A percentile compares a stretch with the other conserved stretches of the same genome.
Conservation (phyloP, 495 filamentous ascomycete genomes). For the Lasiosphaeriaceae sp. region DNA sequence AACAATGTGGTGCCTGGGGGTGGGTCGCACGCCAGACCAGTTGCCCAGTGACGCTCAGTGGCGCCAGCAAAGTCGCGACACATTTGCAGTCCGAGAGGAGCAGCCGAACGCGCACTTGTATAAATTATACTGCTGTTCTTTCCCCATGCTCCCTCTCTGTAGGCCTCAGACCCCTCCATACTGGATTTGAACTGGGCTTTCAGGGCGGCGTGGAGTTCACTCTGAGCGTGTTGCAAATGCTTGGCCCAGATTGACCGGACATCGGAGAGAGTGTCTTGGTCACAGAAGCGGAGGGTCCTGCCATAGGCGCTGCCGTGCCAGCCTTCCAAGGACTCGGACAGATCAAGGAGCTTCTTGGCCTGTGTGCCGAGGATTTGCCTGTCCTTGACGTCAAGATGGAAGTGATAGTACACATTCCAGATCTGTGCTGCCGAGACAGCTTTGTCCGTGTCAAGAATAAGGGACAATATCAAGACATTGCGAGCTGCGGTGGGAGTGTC, state of each 20-base stretch:
- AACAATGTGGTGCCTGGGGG: not conserved
- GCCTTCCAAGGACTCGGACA: constrained; percentile 30
- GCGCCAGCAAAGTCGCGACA: constrained; percentile 22
- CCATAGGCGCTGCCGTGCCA: constrained; percentile 39
- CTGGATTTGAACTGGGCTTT: not conserved
- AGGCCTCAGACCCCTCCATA: not conserved
- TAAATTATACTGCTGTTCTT: constrained; percentile 2
- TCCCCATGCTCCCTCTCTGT: constrained; percentile 18
- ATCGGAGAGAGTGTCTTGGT: constrained; percentile 27
- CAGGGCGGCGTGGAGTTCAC: not conserved
- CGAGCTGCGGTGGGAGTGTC: constrained; percentile 43
- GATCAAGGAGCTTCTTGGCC: constrained; percentile 32
- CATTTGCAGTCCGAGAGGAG: constrained; percentile 4
- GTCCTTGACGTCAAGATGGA: constrained; percentile 39
- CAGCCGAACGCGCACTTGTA: constrained; percentile 2
- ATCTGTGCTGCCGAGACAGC: constrained; percentile 22
- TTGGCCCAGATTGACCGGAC: constrained; percentile 33
- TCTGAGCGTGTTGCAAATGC: constrained; percentile 17
- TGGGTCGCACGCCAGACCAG: constrained; percentile 18
- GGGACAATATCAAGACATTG: constrained; percentile 47
- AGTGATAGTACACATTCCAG: constrained; percentile 56
- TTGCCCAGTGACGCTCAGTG: constrained; percentile 33
- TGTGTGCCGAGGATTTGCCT: constrained; percentile 34
- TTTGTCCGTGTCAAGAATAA: constrained; percentile 37
- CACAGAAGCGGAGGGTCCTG: constrained; percentile 30